Evolutionary conservation across 805 yeast genomes (phyloP).

Genomic region (Isabelozyma heimii): DNA sequence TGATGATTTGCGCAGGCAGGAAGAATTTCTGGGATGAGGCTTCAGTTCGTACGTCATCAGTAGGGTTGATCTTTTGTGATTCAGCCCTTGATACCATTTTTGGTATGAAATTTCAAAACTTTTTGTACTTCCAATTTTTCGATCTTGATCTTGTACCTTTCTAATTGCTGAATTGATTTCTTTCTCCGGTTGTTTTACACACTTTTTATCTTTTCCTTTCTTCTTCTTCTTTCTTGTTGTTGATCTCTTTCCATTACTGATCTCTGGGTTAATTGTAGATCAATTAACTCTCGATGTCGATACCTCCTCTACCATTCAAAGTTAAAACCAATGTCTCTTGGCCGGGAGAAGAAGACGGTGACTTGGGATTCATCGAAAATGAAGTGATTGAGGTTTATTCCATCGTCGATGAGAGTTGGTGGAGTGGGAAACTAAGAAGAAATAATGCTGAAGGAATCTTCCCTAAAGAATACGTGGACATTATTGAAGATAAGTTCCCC

Average conservation of each 20-base stretch:
- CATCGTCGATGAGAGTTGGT: constrained; percentile 87
- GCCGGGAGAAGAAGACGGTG: constrained; percentile 90
- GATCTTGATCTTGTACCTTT: neutral
- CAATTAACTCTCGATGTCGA: constrained; percentile 11
- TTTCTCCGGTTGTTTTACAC: neutral
- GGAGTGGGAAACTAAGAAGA: constrained; percentile 79
- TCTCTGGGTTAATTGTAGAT: neutral
- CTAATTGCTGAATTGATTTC: neutral
- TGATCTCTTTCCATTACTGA: neutral
- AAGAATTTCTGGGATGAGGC: neutral
- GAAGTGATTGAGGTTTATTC: constrained; percentile 83
- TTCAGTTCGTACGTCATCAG: neutral
- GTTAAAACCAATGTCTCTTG: constrained; percentile 86
- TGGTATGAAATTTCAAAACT: neutral
- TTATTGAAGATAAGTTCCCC: constrained; percentile 36
- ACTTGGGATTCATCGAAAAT: constrained; percentile 91
- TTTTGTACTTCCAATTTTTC: neutral
- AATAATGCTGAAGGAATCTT: constrained; percentile 82
- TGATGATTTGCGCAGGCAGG: neutral
- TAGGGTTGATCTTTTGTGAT: neutral
- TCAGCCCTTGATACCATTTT: neutral
- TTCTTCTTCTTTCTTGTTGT: neutral
- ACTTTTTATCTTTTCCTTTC: neutral
- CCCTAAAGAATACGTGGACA: constrained; percentile 81
- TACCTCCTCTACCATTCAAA: constrained; percentile 59